Base-by-base conservation (phyloP, 345 rosid species). In the Eucalyptus brandiana region DNA sequence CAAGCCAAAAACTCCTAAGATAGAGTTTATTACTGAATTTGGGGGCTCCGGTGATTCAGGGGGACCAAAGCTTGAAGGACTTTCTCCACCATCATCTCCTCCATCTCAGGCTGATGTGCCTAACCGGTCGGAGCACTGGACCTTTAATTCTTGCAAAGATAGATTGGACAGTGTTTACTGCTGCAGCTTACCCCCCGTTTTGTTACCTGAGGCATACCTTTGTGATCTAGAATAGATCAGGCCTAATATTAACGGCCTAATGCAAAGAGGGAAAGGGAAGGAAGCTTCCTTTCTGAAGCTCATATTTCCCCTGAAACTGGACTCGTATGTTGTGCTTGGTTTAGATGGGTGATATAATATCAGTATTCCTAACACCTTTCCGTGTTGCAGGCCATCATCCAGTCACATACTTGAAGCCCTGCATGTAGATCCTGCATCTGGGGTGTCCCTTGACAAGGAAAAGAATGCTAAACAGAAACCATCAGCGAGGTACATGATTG, bases 41-140 rank as follows among this genome's bases (percentile, higher is more conserved):
- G 99, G 99, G 88, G 94, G 98, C 90, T 93, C 98, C 89, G 96
- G 96, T 88, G 95, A 94, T 85, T 88, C 91, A 53, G 92, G 93
- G 86, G 96, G 93, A 88, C 95, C 94, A 87, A 98, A 94, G 95
- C 94, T 92, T 90, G 97, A 86, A 93, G 96, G 97, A 94, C 93
- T 91, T 93, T 96, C 99, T 89, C 99, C 99, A 54, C 99, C 98
- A 86, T 91, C 94, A 86, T 97, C 99, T 93, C 99, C 99, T 89
- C 96, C 94, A 87, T 92, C 94, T 54, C 96, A 93, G 56, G 89
- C 97, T 93, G 96, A 94, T 89, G 60, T 89, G 87, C 93, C 92
- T 90, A 98, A 86, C 96, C 99, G 99, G 99, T 98, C 96, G 99
- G 99, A 95, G 99, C 97, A 97, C 96, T 98, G 94, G 94, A 95